Percentiles rank a stretch among this genome's conserved stretches.
Evolutionary conservation across 2,329 filamentous ascomycete species (phyloP).

Genomic region (Phoma sp.): DNA sequence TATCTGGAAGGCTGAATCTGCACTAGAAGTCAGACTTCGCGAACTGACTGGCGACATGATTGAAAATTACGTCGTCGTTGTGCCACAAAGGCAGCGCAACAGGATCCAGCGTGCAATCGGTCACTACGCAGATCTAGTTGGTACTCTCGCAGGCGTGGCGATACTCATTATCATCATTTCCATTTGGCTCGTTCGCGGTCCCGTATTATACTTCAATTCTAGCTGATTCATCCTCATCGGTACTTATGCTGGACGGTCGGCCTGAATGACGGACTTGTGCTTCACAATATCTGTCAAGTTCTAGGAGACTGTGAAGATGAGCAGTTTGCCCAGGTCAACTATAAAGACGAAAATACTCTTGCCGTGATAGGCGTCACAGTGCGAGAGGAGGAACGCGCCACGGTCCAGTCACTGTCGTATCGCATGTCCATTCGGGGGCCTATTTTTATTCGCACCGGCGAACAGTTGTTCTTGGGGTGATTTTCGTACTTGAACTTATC

Average conservation of each 20-base stretch:
- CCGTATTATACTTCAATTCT: conserved; percentile 3
- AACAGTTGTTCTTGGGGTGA: no score
- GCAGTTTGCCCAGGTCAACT: conserved; percentile 3
- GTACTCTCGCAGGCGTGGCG: conserved; percentile 9
- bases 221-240: conserved; percentile 14
- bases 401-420: no score
- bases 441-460: no score
- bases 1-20: conserved; percentile 11
- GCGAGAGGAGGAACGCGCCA: no score
- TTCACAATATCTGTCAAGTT: conserved; percentile 6
- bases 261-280: conserved; percentile 12
- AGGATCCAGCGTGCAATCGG: conserved; percentile 11
- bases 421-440: no score
- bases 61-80: not conserved
- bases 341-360: no score
- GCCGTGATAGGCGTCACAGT: no score
- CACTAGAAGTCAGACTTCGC: conserved; percentile 7
- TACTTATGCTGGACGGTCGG: conserved; percentile 9
- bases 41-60: not conserved
- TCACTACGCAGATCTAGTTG: conserved; percentile 12
- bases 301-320: conserved; percentile 9
- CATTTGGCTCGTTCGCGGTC: conserved; percentile 4
- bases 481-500: no score
- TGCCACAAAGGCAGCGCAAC: not conserved
- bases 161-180: conserved; percentile 7